Base-by-base conservation (phyloP, 2,329 filamentous ascomycete genomes). In the Aureobasidium sp. region DNA sequence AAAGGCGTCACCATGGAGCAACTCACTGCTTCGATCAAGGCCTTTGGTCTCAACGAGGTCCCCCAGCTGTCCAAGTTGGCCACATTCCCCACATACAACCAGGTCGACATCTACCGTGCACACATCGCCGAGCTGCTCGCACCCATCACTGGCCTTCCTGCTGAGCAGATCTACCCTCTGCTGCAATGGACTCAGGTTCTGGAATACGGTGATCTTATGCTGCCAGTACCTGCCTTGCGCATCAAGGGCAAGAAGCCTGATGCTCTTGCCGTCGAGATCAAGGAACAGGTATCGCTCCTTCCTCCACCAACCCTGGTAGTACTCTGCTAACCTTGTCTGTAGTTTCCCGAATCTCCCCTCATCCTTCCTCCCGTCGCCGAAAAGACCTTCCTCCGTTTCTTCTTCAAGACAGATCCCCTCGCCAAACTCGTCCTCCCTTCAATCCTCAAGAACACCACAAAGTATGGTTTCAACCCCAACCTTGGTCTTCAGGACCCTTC, bases 171-270 rank as follows among this genome's bases (percentile, higher is more conserved):
- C 75, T 94, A 93, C 80, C 88, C 89, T 31, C 89, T 89, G 43
- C 82, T 97, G 48, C 88, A 92, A 81, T 95, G 93, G 92, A 95
- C 93, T 7, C 84, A 88, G 68, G 88, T 90, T 43, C 84, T 94
- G 27, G 93, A 96, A 70, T 94, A 95, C 82, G 94, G 94, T 55
- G 94, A 97, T 79, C 81, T 97, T 71, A 87, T 93, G 62, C 80
- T 97, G 54, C 90, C 93, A 11, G 89, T 93, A 11, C 92, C 94
- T 20, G 92, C 93, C n/a, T 85, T 97, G 69, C 87, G 93, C 68
- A 80, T 95, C 73, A 95, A 90, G 78, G 83, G 84, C 71, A 88
- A 87, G 79, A 88, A 89, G 71, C 86, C 88, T 42, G 80, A 85
- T 62, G 87, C 87, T 60, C 79, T 88, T 47, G 83, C 85, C 45